Percentiles rank a stretch among this genome's conserved stretches.
These are phyloP conservation scores for Bassia scoparia DNA, from an alignment of 148 eudicot genomes.

Conservation along the genomic window DNA sequence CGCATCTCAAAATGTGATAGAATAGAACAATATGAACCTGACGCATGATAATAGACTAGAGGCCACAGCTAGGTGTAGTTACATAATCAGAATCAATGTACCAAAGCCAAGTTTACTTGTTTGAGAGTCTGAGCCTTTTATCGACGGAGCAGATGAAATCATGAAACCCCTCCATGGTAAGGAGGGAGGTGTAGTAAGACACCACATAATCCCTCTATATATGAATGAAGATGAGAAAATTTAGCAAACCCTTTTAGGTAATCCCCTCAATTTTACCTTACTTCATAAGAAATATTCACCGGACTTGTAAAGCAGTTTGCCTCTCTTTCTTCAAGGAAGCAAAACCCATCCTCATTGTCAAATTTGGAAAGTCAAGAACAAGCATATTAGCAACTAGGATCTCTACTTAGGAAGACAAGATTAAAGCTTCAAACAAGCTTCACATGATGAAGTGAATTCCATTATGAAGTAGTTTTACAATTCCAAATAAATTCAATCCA, in stretches of 20 bases:
- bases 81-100: not conserved
- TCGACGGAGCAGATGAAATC: not conserved
- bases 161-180: too few relatives aligned
- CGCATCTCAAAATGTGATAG: not conserved
- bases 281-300: not conserved
- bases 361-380: too few relatives aligned
- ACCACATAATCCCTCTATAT: not conserved
- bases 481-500: not conserved
- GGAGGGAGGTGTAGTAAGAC: too few relatives aligned
- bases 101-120: not conserved
- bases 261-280: not conserved
- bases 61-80: not conserved
- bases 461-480: not conserved
- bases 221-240: not conserved
- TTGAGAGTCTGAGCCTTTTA: not conserved
- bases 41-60: too few relatives aligned
- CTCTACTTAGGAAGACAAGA: not conserved
- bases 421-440: not conserved
- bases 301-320: not conserved
- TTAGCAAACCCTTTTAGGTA: not conserved
- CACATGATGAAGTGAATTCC: not conserved
- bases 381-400: too few relatives aligned
- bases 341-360: not conserved
- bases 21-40: not conserved
- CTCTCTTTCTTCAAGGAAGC: not conserved